A percentile compares a stretch with the other conserved stretches of the same genome.
These are phyloP conservation scores for Epicoccum sorghinum DNA, from an alignment of 2,329 filamentous ascomycete species.

Conservation along the genomic window DNA sequence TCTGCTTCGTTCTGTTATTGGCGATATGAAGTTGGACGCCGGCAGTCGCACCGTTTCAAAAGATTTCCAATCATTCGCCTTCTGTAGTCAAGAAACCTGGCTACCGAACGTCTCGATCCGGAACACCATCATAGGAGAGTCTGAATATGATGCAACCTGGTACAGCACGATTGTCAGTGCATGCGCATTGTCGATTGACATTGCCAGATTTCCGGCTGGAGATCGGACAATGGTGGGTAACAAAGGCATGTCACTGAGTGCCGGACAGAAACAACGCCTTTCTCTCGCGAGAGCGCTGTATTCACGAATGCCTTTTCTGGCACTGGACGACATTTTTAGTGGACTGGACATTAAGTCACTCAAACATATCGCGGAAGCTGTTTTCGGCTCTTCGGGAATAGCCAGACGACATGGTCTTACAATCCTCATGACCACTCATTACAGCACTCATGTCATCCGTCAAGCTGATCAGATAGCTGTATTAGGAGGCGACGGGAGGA, in stretches of 20 bases:
- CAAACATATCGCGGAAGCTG: background rate
- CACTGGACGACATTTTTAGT: slow-evolving; percentile 56
- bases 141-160: background rate
- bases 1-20: background rate
- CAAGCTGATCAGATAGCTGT: background rate
- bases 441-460: background rate
- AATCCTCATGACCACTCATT: background rate
- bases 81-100: slow-evolving; percentile 56
- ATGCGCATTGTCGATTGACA: slow-evolving; percentile 10
- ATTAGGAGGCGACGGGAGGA: background rate
- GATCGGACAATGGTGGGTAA: slow-evolving; percentile 11
- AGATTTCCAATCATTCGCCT: background rate
- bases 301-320: slow-evolving; percentile 48
- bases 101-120: slow-evolving; percentile 12
- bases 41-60: background rate
- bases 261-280: slow-evolving; percentile 55
- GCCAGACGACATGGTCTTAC: background rate
- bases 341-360: slow-evolving; percentile 37
- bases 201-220: slow-evolving; percentile 5
- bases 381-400: background rate
- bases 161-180: slow-evolving; percentile 15
- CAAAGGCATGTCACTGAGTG: slow-evolving; percentile 48
- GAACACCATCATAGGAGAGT: slow-evolving; percentile 14
- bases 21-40: background rate
- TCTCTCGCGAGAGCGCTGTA: slow-evolving; percentile 49